Percentiles rank a stretch among this genome's conserved stretches.
Conservation (phyloP, 2,329 filamentous ascomycete species). For the Diaporthe citriasiana region DNA sequence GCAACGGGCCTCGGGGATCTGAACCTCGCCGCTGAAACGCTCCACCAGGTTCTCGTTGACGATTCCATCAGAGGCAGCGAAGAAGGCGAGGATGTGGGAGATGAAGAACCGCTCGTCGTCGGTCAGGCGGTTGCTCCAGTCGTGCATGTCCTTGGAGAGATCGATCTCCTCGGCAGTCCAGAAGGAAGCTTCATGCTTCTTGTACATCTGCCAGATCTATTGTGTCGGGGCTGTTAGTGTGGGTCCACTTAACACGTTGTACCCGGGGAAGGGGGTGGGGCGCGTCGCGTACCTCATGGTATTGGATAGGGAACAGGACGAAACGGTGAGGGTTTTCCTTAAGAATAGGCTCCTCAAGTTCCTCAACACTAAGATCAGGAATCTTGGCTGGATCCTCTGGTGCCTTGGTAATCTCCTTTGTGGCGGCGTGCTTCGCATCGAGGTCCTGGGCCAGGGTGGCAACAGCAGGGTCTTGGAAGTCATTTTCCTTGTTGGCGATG, state of each 20-base stretch:
- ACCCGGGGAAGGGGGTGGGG: constrained; percentile 57
- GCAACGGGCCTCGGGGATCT: constrained; percentile 97
- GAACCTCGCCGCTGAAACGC: constrained; percentile 96
- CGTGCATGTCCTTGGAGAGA: constrained; percentile 97
- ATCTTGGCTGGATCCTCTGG: constrained; percentile 55
- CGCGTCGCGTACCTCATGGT: constrained; percentile 87
- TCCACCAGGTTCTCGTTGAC: constrained; percentile 99
- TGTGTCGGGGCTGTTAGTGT: constrained; percentile 55
- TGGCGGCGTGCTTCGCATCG: constrained; percentile 70
- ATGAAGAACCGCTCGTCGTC: constrained; percentile 99
- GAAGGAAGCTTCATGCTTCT: constrained; percentile 99
- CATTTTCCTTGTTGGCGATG: constrained; percentile 85
- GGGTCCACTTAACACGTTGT: constrained; percentile 78
- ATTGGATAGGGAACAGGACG: constrained; percentile 98
- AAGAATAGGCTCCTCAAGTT: constrained; percentile 89
- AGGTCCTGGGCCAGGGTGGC: constrained; percentile 68
- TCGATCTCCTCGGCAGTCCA: constrained; percentile 99
- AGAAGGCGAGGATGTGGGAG: constrained; percentile 98
- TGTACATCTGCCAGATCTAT: constrained; percentile 99
- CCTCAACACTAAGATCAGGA: constrained; percentile 67
- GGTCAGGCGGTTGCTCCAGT: constrained; percentile 98
- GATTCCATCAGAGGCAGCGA: constrained; percentile 97
- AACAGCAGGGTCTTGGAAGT: constrained; percentile 65
- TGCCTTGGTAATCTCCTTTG: constrained; percentile 59
- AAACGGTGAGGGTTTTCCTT: constrained; percentile 97